Base-by-base conservation (phyloP, 495 filamentous ascomycete genomes). In the Penicillium samsonianum region DNA sequence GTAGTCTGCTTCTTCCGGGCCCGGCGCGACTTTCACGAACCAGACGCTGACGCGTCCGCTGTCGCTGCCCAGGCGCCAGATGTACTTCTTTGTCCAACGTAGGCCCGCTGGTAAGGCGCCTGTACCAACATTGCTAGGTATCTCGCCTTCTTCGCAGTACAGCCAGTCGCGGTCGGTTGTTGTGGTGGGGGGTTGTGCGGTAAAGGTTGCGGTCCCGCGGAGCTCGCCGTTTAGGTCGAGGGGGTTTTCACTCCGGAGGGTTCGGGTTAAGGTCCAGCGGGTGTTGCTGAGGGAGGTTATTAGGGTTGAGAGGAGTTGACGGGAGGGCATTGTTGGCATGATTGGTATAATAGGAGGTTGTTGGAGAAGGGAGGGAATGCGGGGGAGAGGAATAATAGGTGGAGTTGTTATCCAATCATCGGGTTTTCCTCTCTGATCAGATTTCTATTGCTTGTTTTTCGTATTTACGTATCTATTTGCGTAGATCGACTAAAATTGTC, bases 81-180 rank as follows among this genome's bases (percentile, higher is more conserved):
- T 77, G 38, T 79, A 79, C 53, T 76, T 77, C 59, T 79, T 79
- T 5, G 70, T 74, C 72, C 73, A 79, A 11, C 65, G 73, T 11
- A 78, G 55, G 0, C 73, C 71, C 3, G 64, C 44, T 42, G 50
- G 41, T 17, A 50, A 41, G 33, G 64, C 62, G 5, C 61, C 54
- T 23, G 47, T 40, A 4, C 52, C 55, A 11, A 65, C 55, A 3
- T 56, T 54, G 17, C 50, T 54, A 16, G 73, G 70, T 41, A 80
- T 74, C 31, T 73, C 69, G 59, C 77, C 78, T 60, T 76, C 72
- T 67, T 79, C 76, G 50, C 62, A 69, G 63, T 80, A 80, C 19
- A 79, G 67, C 58, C 75, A 70, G 62, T 78, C 71, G 41, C 49
- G 57, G n/a, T 57, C 43, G 51, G 51, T 50, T 40, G 47, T 42